Evolutionary conservation across 2,329 filamentous ascomycete genomes (phyloP).

Genomic region (Neofusicoccum sp.): DNA sequence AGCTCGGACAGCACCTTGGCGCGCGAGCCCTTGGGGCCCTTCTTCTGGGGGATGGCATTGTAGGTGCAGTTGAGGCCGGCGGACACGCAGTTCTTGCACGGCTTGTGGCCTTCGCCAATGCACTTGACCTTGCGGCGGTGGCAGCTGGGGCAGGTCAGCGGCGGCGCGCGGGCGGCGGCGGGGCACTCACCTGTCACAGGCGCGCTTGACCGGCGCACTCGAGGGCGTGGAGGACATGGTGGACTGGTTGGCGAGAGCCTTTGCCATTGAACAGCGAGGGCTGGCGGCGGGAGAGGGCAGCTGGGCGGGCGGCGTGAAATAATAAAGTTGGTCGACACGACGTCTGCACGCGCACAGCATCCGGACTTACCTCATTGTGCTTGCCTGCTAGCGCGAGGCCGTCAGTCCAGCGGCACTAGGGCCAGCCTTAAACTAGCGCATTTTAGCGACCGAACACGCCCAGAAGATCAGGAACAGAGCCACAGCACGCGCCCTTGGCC

Average conservation of each 20-base stretch:
- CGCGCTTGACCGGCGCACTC: slow-evolving; percentile 40
- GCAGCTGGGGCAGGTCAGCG: slow-evolving; percentile 34
- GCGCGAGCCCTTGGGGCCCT: slow-evolving; percentile 61
- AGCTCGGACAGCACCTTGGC: slow-evolving; percentile 64
- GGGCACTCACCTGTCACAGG: slow-evolving; percentile 41
- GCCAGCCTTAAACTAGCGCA: slow-evolving; percentile 15
- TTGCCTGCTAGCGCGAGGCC: slow-evolving; percentile 10
- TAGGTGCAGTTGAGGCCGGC: slow-evolving; percentile 62
- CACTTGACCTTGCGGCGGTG: slow-evolving; percentile 53
- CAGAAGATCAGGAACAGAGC: slow-evolving; percentile 17
- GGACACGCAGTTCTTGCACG: slow-evolving; percentile 61
- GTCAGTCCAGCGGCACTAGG: background rate
- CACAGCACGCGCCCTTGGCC: slow-evolving; percentile 12
- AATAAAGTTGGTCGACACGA: slow-evolving; percentile 16
- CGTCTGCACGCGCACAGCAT: slow-evolving; percentile 14
- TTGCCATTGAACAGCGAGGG: slow-evolving; percentile 16
- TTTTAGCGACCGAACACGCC: slow-evolving; percentile 14
- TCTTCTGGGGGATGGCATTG: slow-evolving; percentile 63
- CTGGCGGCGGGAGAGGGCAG: slow-evolving; percentile 1
- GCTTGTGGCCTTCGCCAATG: slow-evolving; percentile 49
- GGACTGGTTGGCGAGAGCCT: slow-evolving; percentile 14
- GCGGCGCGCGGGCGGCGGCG: slow-evolving; percentile 1
- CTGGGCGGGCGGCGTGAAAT: slow-evolving; percentile 17
- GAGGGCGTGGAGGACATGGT: slow-evolving; percentile 23
- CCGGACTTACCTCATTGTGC: slow-evolving; percentile 18